Conservation (phyloP, 805 yeast genomes). For the Nakazawaea holstii region DNA sequence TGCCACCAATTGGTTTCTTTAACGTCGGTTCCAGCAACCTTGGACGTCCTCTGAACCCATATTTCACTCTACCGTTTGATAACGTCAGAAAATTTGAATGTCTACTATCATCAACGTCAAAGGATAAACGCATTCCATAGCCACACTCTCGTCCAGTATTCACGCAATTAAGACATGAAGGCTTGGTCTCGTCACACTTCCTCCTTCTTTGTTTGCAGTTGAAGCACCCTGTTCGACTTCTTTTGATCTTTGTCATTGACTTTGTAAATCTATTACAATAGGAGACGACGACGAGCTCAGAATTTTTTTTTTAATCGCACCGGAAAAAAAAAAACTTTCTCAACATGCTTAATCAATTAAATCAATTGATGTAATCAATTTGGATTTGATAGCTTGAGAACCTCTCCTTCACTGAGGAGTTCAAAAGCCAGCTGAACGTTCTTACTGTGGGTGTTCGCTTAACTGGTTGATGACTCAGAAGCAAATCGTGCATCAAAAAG, state of each 20-base stretch:
- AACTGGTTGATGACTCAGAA: too few relatives aligned
- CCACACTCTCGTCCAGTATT: slow-evolving; percentile 42
- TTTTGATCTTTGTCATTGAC: slow-evolving; percentile 32
- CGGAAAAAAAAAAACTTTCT: too few relatives aligned
- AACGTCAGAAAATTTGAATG: slow-evolving; percentile 19
- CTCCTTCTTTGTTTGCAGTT: slow-evolving; percentile 49
- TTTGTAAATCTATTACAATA: too few relatives aligned
- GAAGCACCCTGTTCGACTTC: slow-evolving; percentile 56
- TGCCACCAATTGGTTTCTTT: slow-evolving; percentile 13
- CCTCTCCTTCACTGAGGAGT: too few relatives aligned
- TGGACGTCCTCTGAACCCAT: slow-evolving; percentile 41
- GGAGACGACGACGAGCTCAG: too few relatives aligned
- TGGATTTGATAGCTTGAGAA: too few relatives aligned
- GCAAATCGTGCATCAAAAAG: too few relatives aligned
- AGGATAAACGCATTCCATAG: slow-evolving; percentile 40
- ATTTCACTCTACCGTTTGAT: slow-evolving; percentile 29
- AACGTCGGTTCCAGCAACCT: slow-evolving; percentile 28
- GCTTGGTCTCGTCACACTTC: slow-evolving; percentile 53
- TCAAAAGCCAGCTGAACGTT: too few relatives aligned
- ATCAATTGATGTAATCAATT: too few relatives aligned
- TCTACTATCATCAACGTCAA: slow-evolving; percentile 45
- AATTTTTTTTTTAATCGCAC: too few relatives aligned
- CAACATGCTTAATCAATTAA: too few relatives aligned
- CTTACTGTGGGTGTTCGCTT: too few relatives aligned
- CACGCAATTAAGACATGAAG: slow-evolving; percentile 42